Conservation (phyloP, 345 rosid species). For the Lepidium aucheri region DNA sequence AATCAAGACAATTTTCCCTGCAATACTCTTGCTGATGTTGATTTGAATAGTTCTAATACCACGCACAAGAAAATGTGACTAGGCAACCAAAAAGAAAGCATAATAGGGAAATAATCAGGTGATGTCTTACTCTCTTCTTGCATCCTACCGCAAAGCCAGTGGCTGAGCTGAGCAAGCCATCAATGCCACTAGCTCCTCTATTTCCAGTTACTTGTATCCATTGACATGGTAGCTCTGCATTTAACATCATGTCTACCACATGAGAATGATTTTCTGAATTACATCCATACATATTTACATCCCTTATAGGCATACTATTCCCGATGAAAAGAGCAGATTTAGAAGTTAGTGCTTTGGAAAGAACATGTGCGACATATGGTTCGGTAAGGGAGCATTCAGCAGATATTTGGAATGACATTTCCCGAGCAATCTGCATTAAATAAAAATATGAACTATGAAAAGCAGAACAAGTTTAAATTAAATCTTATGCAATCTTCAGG, state of each 20-base stretch:
- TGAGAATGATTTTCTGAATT: constrained; percentile 28
- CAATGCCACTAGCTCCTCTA: constrained; percentile 99
- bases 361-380: constrained; percentile 64
- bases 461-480: background rate
- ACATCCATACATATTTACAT: constrained; percentile 80
- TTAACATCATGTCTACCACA: constrained; percentile 32
- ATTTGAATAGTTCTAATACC: background rate
- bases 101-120: background rate
- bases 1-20: background rate
- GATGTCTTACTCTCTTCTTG: constrained; percentile 57
- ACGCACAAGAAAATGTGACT: background rate
- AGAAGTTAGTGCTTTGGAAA: constrained; percentile 51
- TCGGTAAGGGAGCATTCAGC: constrained; percentile 62
- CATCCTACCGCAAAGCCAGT: constrained; percentile 87
- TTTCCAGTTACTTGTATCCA: constrained; percentile 76
- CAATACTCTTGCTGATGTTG: background rate
- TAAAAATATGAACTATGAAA: constrained; percentile 5
- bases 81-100: background rate
- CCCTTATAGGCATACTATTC: constrained; percentile 96
- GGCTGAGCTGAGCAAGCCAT: constrained; percentile 92
- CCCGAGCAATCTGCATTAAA: constrained; percentile 54
- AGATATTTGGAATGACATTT: constrained; percentile 59
- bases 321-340: constrained; percentile 79
- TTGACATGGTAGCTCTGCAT: constrained; percentile 42
- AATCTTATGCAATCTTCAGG: background rate